Evolutionary conservation across 345 rosid genomes (phyloP).

Genomic region (Arabis alpina): DNA sequence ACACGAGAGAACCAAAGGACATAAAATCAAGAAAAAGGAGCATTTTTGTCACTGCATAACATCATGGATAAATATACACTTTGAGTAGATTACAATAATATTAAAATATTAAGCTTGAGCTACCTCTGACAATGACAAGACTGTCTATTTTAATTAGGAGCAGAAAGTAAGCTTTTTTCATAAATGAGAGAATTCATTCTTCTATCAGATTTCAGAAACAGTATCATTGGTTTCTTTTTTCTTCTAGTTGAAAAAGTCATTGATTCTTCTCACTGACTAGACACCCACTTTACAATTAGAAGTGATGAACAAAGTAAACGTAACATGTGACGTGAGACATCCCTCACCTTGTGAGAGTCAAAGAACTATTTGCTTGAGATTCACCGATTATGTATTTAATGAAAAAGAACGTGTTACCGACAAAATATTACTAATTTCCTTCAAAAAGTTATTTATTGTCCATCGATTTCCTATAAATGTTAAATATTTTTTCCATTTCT

Average conservation of each 20-base stretch:
- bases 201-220: constrained; percentile 21
- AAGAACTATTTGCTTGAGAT: neutral
- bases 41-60: constrained; percentile 48
- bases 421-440: constrained; percentile 17
- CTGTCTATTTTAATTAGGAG: constrained; percentile 28
- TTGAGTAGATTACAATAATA: constrained; percentile 29
- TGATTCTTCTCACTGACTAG: constrained; percentile 41
- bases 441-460: constrained; percentile 14
- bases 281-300: neutral
- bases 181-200: constrained; percentile 46
- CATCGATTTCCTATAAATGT: neutral
- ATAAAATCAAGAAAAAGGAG: constrained; percentile 46
- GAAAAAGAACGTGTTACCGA: constrained; percentile 19
- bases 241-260: constrained; percentile 46
- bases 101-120: constrained; percentile 16
- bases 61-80: constrained; percentile 14
- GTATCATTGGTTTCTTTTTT: constrained; percentile 34
- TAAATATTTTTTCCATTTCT: no score
- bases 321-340: constrained; percentile 18
- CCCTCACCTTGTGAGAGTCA: constrained; percentile 3
- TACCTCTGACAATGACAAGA: constrained; percentile 31
- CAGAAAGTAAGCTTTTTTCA: constrained; percentile 42
- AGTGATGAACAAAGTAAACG: neutral
- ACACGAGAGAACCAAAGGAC: constrained; percentile 45
- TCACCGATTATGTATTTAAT: neutral